Evolutionary conservation across 1,284 basidiomycete species (phyloP), one percentile per base, ranked within the genome.

Genomic region (Porogramme epimiltina): DNA sequence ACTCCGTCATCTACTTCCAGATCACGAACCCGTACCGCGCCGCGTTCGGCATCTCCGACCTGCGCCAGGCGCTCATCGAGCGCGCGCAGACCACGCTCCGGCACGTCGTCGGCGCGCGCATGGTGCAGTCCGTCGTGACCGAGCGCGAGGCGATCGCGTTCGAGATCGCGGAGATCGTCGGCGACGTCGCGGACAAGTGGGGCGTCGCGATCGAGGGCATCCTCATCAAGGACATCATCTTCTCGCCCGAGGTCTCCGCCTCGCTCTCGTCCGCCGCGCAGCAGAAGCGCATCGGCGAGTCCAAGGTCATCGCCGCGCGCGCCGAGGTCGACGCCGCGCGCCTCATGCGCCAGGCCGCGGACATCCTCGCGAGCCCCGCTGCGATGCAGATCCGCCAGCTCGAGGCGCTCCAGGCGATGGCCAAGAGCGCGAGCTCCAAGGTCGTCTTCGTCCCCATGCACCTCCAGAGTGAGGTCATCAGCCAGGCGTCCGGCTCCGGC

Each of bases 351-450:
- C 91, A 94, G 69, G 92, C 93, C 4, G 92, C 93, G 49, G 88
- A 96, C 72, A 95, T 96, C 63, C 80, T 96, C 63, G 91, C 93
- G 13, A 89, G 86, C 8, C 94, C 93, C 18, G 93, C 95, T 22
- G 95, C 95, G 53, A 97, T 98, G 93, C 94, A 97, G 73, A 98
- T 98, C 69, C 81, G 95, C 57, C 93, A 96, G 68, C 82, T 98
- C 60, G 95, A 97, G 73, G 93, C 94, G 36, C 74, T 93, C 64
- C 80, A 85, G 80, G 78, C 70, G 38, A 82, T 81, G 80, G 82
- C 84, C 34, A 90, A 91, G 71, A 84, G 80, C 10, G 82, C 88
- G 20, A 79, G 80, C 61, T 85, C 81, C 77, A 98, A 98, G 75
- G 93, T 95, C 60, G 82, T 96, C 53, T 96, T 97, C 65, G 93